Conservation (phyloP, 1,284 basidiomycete species). For the Rhodotorula sp. region DNA sequence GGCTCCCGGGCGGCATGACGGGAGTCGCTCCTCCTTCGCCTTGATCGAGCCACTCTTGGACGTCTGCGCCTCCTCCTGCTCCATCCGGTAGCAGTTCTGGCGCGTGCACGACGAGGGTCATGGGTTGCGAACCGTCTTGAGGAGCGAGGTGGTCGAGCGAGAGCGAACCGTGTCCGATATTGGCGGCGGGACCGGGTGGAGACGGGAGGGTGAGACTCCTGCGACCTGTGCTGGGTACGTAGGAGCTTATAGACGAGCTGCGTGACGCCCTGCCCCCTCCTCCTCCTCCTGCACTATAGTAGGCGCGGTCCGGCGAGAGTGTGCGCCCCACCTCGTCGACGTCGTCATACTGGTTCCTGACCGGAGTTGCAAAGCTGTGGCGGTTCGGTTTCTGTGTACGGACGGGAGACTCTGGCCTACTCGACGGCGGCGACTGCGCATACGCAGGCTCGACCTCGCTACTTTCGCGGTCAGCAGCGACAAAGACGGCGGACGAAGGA, state of each 20-base stretch:
- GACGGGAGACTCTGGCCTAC: neutral
- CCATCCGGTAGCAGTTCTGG: slow-evolving; percentile 27
- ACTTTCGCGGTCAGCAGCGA: no score
- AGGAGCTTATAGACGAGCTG: slow-evolving; percentile 20
- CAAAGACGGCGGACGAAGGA: neutral
- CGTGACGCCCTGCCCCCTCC: slow-evolving; percentile 1
- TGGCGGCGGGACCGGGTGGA: neutral
- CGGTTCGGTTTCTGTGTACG: neutral
- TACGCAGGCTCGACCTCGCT: no score
- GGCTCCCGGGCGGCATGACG: neutral
- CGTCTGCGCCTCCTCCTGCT: neutral
- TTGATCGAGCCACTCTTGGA: neutral
- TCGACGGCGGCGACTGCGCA: slow-evolving; percentile 4
- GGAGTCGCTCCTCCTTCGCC: neutral
- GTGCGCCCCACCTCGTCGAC: slow-evolving; percentile 12
- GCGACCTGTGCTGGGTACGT: neutral
- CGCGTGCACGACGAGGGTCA: slow-evolving; percentile 35
- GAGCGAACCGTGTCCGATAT: slow-evolving; percentile 32
- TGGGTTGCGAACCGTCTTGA: neutral
- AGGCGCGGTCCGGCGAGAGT: slow-evolving; percentile 17
- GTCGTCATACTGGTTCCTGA: neutral
- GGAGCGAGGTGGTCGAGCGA: slow-evolving; percentile 37
- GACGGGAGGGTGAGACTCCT: neutral
- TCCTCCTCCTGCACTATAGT: neutral
- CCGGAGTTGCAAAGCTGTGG: slow-evolving; percentile 11